These are phyloP conservation scores for Babjeviella inositovora DNA, from an alignment of 805 yeast species.

Conservation along the genomic window DNA sequence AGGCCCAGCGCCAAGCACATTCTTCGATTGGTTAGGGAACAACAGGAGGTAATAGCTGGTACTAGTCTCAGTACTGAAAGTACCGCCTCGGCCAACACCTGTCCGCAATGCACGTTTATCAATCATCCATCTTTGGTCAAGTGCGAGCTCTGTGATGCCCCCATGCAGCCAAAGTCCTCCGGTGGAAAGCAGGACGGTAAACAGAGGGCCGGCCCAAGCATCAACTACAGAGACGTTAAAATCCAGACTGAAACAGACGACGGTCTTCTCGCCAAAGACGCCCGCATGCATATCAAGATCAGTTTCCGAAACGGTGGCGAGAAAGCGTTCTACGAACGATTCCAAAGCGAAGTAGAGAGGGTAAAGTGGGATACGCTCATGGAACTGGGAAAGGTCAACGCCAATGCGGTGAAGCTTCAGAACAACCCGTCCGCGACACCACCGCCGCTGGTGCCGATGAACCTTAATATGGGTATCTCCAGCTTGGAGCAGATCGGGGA, in stretches of 20 bases:
- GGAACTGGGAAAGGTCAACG: conserved; percentile 8
- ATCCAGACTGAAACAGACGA: conserved; percentile 8
- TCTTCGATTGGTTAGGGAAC: conserved; percentile 1
- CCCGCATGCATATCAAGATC: conserved; percentile 19
- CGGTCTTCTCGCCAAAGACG: conserved; percentile 7
- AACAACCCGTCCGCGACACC: conserved; percentile 1
- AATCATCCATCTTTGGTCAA: conserved; percentile 22
- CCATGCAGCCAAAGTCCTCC: conserved; percentile 1
- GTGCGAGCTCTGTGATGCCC: conserved; percentile 25
- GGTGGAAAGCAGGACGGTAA: conserved; percentile 1
- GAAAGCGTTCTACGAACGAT: conserved; percentile 8
- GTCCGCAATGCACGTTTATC: conserved; percentile 15
- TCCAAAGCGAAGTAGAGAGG: conserved; percentile 10
- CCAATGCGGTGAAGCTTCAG: conserved; percentile 7
- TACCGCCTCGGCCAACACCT: conserved; percentile 10
- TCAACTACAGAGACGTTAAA: conserved; percentile 3
- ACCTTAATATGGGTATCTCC: conserved; percentile 19
- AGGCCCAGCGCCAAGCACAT: not conserved
- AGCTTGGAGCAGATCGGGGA: conserved; percentile 19
- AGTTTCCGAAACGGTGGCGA: conserved; percentile 24
- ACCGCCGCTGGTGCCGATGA: conserved; percentile 1
- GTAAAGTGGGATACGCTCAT: conserved; percentile 14
- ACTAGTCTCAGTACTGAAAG: conserved; percentile 1
- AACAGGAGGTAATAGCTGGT: not conserved
- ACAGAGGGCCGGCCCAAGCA: no score